Evolutionary conservation across 169 alveolate species (phyloP).

Genomic region (Plasmodium inui): DNA sequence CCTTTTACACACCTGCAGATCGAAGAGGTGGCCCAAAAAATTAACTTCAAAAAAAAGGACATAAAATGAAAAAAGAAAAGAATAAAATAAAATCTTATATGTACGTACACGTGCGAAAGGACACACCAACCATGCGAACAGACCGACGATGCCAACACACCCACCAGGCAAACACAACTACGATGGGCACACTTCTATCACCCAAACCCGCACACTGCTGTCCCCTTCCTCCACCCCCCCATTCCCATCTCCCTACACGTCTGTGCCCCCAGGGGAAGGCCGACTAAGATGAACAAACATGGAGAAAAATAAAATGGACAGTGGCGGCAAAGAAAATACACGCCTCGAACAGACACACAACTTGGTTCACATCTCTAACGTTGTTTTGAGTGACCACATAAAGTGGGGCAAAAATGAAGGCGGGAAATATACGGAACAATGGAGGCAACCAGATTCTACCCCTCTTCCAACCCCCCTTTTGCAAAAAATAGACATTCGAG

Average conservation of each 20-base stretch:
- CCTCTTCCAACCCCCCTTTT: background rate
- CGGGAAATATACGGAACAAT: background rate
- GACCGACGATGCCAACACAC: too few relatives aligned
- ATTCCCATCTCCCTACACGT: background rate
- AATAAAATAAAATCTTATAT: background rate
- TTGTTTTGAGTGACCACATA: slow-evolving; percentile 3
- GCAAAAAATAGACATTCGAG: slow-evolving; percentile 19
- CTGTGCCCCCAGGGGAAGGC: background rate
- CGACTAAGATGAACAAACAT: background rate
- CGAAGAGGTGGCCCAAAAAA: background rate
- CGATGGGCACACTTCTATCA: too few relatives aligned
- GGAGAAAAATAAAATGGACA: background rate
- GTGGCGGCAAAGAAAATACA: background rate
- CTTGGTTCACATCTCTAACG: slow-evolving; percentile 19
- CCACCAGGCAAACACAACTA: too few relatives aligned
- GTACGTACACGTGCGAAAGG: background rate
- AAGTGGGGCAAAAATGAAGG: background rate
- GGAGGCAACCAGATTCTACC: background rate
- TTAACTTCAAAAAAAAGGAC: too few relatives aligned
- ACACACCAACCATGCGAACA: background rate
- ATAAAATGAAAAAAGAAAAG: too few relatives aligned
- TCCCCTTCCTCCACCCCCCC: too few relatives aligned
- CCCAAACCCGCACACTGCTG: background rate
- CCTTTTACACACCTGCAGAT: background rate
- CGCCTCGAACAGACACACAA: background rate